phyloP scores from a whole-genome alignment of 129 eudicot genomes.

The Chrysanthemum makinoi region DNA sequence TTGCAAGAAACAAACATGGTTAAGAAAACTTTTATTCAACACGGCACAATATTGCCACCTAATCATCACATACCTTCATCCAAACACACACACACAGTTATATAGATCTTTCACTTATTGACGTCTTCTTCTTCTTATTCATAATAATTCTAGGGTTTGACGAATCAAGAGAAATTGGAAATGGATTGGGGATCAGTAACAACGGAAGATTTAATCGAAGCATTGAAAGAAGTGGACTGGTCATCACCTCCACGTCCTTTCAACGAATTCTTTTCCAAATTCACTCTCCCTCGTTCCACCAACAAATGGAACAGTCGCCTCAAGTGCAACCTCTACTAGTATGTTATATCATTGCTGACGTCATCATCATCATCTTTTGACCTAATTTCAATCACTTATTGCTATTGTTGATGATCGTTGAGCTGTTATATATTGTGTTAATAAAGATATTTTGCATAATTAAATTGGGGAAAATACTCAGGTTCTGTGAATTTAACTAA shows the following conservation, averaged over 20 bases:
- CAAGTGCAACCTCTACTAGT: constrained; percentile 98
- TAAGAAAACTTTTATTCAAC: no score
- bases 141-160: no score
- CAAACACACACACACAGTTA: no score
- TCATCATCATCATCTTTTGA: no score
- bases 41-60: no score
- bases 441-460: no score
- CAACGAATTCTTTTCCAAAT: constrained; percentile 86
- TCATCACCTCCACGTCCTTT: constrained; percentile 96
- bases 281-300: constrained; percentile 83
- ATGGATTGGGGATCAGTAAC: constrained; percentile 98
- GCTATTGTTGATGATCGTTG: constrained; percentile 2
- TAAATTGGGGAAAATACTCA: no score
- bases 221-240: constrained; percentile 94
- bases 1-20: no score
- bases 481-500: no score
- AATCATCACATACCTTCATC: no score
- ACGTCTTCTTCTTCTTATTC: no score
- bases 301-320: constrained; percentile 96
- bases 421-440: neutral
- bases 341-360: constrained; percentile 21
- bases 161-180: neutral
- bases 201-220: constrained; percentile 91
- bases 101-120: no score
- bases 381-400: neutral